phyloP scores from a whole-genome alignment of 2,329 filamentous ascomycete species.

The Penicillium occitanis region DNA sequence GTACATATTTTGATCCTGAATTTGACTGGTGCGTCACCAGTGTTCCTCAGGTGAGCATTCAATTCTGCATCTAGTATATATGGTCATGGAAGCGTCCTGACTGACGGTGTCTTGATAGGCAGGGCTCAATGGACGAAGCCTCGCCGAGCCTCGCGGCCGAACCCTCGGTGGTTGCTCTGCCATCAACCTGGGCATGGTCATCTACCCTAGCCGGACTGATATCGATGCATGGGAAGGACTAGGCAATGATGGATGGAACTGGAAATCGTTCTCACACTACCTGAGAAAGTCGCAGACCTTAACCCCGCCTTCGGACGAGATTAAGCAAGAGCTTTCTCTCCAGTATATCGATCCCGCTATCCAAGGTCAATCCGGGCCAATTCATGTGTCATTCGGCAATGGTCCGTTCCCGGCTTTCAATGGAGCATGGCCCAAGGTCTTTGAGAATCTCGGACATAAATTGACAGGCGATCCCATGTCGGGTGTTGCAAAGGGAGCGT shows the following conservation, averaged over 20 bases:
- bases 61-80: too few species aligned
- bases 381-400: neutral
- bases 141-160: slow-evolving; percentile 19
- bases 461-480: slow-evolving; percentile 30
- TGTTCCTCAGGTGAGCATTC: neutral
- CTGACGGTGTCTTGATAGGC: neutral
- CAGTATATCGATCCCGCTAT: neutral
- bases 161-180: slow-evolving; percentile 32
- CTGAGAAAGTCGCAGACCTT: slow-evolving; percentile 40
- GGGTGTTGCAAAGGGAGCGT: slow-evolving; percentile 36
- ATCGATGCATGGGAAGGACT: slow-evolving; percentile 43
- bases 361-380: neutral
- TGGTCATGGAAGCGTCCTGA: neutral
- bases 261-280: slow-evolving; percentile 36
- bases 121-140: slow-evolving; percentile 15
- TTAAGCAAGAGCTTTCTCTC: slow-evolving; percentile 1
- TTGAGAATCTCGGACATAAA: slow-evolving; percentile 18
- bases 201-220: slow-evolving; percentile 26
- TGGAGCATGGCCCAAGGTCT: slow-evolving; percentile 24
- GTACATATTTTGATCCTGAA: slow-evolving; percentile 13
- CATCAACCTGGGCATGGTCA: slow-evolving; percentile 32
- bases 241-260: slow-evolving; percentile 42
- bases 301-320: slow-evolving; percentile 23
- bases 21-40: slow-evolving; percentile 15
- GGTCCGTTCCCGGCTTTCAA: slow-evolving; percentile 23